Evolutionary conservation across 83 land plant genomes (phyloP).

Genomic region (Picea abies): DNA sequence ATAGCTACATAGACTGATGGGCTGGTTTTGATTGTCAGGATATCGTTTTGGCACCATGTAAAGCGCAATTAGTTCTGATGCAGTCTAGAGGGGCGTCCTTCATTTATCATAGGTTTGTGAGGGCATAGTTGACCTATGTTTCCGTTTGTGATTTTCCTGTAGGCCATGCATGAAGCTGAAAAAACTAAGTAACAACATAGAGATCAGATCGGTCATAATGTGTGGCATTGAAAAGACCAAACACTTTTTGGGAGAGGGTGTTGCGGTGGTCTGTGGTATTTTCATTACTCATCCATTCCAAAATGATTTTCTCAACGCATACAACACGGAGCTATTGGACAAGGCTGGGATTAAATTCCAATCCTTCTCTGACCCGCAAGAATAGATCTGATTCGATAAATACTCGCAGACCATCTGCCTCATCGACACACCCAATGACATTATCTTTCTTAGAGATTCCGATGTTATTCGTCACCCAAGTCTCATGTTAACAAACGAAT

Average conservation of each 20-base stretch:
- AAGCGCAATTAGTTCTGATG: conserved; percentile 69
- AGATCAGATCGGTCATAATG: no score
- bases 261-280: not conserved
- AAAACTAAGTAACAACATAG: no score
- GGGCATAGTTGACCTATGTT: conserved; percentile 27
- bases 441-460: no score
- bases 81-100: conserved; percentile 62
- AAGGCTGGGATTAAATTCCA: not conserved
- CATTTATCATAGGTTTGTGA: conserved; percentile 26
- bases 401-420: not conserved
- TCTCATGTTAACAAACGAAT: not conserved
- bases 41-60: no score
- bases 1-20: no score
- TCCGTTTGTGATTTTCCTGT: no score
- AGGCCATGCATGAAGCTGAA: no score
- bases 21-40: no score
- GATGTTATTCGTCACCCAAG: no score
- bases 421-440: not conserved
- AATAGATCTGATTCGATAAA: not conserved
- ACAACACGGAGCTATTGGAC: not conserved
- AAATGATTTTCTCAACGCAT: not conserved
- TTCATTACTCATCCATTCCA: not conserved
- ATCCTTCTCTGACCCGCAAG: not conserved
- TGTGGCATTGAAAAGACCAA: no score
- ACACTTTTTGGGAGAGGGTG: not conserved